phyloP scores from a whole-genome alignment of 352 stramenopile species.

The Pythium aristosporum region DNA sequence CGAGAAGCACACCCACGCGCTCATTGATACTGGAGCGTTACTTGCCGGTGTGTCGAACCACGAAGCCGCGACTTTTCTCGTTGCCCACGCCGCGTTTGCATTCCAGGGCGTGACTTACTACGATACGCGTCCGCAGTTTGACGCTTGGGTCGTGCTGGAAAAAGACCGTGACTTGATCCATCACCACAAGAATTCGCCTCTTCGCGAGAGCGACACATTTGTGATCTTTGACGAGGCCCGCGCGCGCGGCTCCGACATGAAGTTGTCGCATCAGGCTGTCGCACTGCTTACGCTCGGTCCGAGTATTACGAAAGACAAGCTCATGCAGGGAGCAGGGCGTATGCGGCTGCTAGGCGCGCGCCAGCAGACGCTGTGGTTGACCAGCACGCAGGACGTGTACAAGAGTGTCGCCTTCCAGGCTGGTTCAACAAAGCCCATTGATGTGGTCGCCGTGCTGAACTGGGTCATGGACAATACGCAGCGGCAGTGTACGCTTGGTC shows the following conservation, averaged over 20 bases:
- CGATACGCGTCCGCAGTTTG: constrained; percentile 44
- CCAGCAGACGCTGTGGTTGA: constrained; percentile 68
- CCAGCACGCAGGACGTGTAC: constrained; percentile 66
- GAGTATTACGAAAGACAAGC: constrained; percentile 89
- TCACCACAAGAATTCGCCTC: constrained; percentile 56
- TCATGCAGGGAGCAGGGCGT: constrained; percentile 91
- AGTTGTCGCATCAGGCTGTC: constrained; percentile 60
- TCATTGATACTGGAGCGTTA: constrained; percentile 87
- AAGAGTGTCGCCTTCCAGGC: constrained; percentile 20
- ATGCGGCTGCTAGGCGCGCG: constrained; percentile 71
- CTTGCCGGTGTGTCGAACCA: constrained; percentile 63
- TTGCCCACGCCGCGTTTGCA: constrained; percentile 28
- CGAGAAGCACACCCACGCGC: constrained; percentile 41
- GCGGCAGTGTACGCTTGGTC: constrained; percentile 47
- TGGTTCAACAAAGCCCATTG: neutral
- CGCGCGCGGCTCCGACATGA: constrained; percentile 88
- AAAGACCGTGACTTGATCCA: constrained; percentile 40
- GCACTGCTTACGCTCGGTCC: constrained; percentile 85
- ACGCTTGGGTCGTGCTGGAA: constrained; percentile 83
- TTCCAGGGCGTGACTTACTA: constrained; percentile 79
- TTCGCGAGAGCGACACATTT: constrained; percentile 85
- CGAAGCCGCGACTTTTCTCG: constrained; percentile 51
- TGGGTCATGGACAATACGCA: constrained; percentile 90
- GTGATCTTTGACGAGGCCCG: constrained; percentile 91
- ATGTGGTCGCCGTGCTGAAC: constrained; percentile 40